Percentiles rank a stretch among this genome's conserved stretches.
These are phyloP conservation scores for Verticillium nonalfalfae DNA, from an alignment of 2,329 filamentous ascomycete genomes.

Conservation along the genomic window DNA sequence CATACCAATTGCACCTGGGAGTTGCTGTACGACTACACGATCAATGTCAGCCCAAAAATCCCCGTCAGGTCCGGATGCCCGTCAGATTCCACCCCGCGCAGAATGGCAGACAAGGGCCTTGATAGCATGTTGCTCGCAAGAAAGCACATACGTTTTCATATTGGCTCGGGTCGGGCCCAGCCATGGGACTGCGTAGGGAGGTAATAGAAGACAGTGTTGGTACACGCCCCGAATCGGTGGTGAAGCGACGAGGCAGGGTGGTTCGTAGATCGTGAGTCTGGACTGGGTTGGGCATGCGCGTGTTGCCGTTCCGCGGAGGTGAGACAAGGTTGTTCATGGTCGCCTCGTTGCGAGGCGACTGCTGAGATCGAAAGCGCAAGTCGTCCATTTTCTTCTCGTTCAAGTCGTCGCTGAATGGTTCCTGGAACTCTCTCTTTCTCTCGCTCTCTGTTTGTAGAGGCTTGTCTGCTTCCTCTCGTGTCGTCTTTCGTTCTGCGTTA, in stretches of 20 bases:
- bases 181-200: conserved; percentile 39
- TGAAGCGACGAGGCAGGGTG: conserved; percentile 84
- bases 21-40: conserved; percentile 41
- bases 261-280: conserved; percentile 62
- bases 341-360: conserved; percentile 70
- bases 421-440: neutral
- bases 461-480: neutral
- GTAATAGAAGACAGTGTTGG: conserved; percentile 65
- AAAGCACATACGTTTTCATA: conserved; percentile 33
- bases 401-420: neutral
- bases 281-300: conserved; percentile 52
- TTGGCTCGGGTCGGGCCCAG: conserved; percentile 30
- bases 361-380: conserved; percentile 69
- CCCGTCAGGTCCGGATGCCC: neutral
- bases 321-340: conserved; percentile 70
- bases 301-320: conserved; percentile 60
- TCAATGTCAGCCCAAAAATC: conserved; percentile 4
- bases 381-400: conserved; percentile 62
- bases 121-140: neutral
- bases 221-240: conserved; percentile 80
- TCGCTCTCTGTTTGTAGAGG: neutral
- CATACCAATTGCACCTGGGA: conserved; percentile 75
- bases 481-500: conserved; percentile 8
- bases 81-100: neutral
- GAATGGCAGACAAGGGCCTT: neutral